Conservation (phyloP, 257 asterid species). For the Paulownia fortunei region DNA sequence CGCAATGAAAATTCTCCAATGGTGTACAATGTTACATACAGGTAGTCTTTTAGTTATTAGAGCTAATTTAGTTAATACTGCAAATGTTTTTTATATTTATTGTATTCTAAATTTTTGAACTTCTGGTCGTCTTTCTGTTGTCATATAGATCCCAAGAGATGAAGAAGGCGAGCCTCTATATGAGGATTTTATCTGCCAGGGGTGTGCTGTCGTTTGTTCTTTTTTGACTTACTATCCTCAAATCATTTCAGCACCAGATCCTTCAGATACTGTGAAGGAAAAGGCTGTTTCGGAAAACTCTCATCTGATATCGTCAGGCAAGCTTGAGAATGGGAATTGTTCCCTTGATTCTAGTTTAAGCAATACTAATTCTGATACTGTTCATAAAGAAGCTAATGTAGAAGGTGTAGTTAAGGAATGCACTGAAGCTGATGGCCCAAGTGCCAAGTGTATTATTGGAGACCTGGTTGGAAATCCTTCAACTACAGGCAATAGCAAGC, state of each 20-base stretch:
- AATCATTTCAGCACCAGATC: conserved; percentile 45
- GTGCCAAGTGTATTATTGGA: conserved; percentile 58
- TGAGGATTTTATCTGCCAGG: conserved; percentile 86
- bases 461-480: conserved; percentile 51
- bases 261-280: conserved; percentile 39
- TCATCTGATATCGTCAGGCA: conserved; percentile 33
- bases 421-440: conserved; percentile 52
- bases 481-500: conserved; percentile 43
- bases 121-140: neutral
- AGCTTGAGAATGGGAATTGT: conserved; percentile 37
- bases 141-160: conserved; percentile 75
- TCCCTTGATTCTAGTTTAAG: conserved; percentile 30
- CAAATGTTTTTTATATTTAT: neutral
- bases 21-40: neutral
- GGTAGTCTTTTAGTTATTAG: neutral
- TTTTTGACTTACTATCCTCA: conserved; percentile 72
- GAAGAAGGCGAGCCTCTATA: conserved; percentile 89
- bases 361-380: conserved; percentile 26
- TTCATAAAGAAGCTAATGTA: conserved; percentile 4
- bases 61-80: neutral
- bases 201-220: conserved; percentile 69
- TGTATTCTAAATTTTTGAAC: neutral
- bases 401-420: conserved; percentile 30
- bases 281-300: conserved; percentile 50
- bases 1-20: neutral